These are phyloP conservation scores for Schizosaccharomyces lindneri DNA, from an alignment of 805 yeast genomes.

Conservation along the genomic window DNA sequence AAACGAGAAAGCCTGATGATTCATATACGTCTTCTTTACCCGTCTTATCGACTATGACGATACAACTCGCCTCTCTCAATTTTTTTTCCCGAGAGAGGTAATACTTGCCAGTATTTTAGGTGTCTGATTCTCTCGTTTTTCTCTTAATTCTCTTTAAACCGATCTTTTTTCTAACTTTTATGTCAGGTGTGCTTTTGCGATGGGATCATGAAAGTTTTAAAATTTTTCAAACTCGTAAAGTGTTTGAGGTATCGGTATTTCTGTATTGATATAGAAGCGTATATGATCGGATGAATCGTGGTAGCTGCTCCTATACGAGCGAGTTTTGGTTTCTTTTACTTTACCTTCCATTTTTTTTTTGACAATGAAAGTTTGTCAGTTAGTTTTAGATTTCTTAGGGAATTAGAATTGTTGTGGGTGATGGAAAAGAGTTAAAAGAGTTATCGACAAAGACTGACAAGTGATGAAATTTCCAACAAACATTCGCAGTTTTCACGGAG, in stretches of 20 bases:
- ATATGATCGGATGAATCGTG: not conserved
- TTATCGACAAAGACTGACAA: not conserved
- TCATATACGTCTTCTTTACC: conserved; percentile 1
- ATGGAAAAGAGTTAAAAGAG: too few relatives aligned
- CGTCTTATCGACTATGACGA: conserved; percentile 1
- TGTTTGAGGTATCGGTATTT: not conserved
- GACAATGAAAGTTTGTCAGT: too few relatives aligned
- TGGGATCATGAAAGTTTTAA: not conserved
- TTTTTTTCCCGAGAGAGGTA: not conserved
- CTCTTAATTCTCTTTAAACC: not conserved
- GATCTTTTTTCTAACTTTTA: not conserved
- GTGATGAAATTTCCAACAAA: not conserved
- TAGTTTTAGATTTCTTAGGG: too few relatives aligned
- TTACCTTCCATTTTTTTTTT: too few relatives aligned
- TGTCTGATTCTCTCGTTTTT: not conserved
- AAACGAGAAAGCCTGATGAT: not conserved
- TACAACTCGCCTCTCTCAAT: not conserved
- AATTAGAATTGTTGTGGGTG: too few relatives aligned
- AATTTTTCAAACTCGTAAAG: not conserved
- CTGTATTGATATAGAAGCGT: not conserved
- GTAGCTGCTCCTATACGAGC: not conserved
- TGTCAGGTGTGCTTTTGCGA: not conserved
- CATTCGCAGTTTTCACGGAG: conserved; percentile 1
- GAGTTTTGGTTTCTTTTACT: not conserved
- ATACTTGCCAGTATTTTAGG: conserved; percentile 2